phyloP scores from a whole-genome alignment of 257 asterid genomes.

The Solanum pinnatisectum region DNA sequence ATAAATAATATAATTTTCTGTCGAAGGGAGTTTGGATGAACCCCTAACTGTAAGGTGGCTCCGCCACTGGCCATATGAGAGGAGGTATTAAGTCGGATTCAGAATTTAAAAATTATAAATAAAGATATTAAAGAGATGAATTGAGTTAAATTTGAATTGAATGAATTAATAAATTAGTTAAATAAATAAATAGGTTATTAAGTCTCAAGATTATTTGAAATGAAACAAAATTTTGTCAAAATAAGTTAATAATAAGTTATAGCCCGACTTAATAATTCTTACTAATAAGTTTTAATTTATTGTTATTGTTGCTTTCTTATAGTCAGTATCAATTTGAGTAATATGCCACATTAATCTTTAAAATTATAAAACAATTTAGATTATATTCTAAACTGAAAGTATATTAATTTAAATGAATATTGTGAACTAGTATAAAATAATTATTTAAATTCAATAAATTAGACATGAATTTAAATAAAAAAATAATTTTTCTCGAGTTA shows the following conservation, averaged over 20 bases:
- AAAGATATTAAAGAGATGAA: neutral
- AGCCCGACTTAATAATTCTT: too few species aligned
- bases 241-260: too few species aligned
- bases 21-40: too few species aligned
- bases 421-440: neutral
- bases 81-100: neutral
- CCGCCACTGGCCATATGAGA: too few species aligned
- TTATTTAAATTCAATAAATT: neutral
- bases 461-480: neutral
- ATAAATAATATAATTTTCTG: too few species aligned
- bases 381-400: neutral
- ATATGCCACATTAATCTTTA: neutral
- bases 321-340: neutral
- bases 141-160: too few species aligned
- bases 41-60: too few species aligned
- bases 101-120: neutral
- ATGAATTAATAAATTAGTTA: too few species aligned
- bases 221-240: neutral
- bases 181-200: neutral
- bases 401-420: neutral
- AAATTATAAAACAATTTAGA: neutral
- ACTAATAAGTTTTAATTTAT: neutral
- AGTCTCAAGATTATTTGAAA: too few species aligned
- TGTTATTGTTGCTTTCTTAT: neutral
- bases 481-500: neutral